A percentile compares a stretch with the other conserved stretches of the same genome.
Evolutionary conservation across 768 basidiomycete genomes (phyloP).

Genomic region (Mycena floridula): DNA sequence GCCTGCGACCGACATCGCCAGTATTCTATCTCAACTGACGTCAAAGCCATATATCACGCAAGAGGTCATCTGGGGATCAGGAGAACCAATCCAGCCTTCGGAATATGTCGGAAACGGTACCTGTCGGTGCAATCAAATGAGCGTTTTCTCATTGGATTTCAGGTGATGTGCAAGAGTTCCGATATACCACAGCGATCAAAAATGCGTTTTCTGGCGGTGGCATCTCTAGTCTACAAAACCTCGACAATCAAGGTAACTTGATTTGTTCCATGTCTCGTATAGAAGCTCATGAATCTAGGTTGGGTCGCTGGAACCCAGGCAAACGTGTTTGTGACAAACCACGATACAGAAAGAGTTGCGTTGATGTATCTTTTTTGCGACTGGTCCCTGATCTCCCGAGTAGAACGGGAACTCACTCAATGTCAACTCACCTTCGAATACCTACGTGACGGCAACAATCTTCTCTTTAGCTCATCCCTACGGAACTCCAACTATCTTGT

Average conservation of each 20-base stretch:
- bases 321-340: slow-evolving; percentile 64
- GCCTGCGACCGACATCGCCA: slow-evolving; percentile 41
- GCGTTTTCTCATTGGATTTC: not conserved
- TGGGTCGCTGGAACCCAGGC: slow-evolving; percentile 51
- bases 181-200: slow-evolving; percentile 48
- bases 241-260: slow-evolving; percentile 41
- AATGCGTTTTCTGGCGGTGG: slow-evolving; percentile 45
- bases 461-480: slow-evolving; percentile 66
- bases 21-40: slow-evolving; percentile 42
- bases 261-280: not conserved
- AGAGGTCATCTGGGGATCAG: slow-evolving; percentile 48
- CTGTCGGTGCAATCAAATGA: slow-evolving; percentile 3
- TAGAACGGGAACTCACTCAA: slow-evolving; percentile 51
- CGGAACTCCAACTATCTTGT: slow-evolving; percentile 59
- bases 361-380: not conserved
- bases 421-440: slow-evolving; percentile 57
- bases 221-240: slow-evolving; percentile 44
- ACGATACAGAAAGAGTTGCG: slow-evolving; percentile 59
- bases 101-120: slow-evolving; percentile 49
- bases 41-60: slow-evolving; percentile 53
- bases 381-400: not conserved
- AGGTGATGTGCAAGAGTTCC: slow-evolving; percentile 70
- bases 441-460: slow-evolving; percentile 52
- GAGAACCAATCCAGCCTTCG: slow-evolving; percentile 48
- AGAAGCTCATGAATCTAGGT: slow-evolving; percentile 34